Conservation (phyloP, 1,284 basidiomycete genomes). For the Melampsora abietis-canadensis region DNA sequence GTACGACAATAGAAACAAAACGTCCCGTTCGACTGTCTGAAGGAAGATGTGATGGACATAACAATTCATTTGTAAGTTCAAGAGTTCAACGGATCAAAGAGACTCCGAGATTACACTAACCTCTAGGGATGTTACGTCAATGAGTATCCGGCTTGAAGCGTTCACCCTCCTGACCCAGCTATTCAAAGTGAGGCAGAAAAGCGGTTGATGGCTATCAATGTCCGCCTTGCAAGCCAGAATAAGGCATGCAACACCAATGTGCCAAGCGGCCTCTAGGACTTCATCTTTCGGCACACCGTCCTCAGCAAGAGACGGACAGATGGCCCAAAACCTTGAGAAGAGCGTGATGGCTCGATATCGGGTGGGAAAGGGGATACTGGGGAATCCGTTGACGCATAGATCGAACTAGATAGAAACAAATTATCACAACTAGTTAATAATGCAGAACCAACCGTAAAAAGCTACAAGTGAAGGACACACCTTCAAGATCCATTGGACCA, state of each 20-base stretch:
- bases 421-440: neutral
- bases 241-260: neutral
- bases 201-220: neutral
- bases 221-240: slow-evolving; percentile 1
- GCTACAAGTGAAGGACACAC: neutral
- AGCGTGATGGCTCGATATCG: neutral
- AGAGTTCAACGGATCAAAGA: neutral
- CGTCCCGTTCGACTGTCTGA: too few relatives aligned
- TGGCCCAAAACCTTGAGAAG: neutral
- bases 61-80: too few relatives aligned
- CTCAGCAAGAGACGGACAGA: too few relatives aligned
- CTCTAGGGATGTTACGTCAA: neutral
- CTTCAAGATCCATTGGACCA: neutral
- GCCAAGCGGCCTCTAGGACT: neutral
- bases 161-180: neutral
- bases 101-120: neutral
- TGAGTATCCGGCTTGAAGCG: neutral
- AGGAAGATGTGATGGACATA: too few relatives aligned
- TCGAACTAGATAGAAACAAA: slow-evolving; percentile 3
- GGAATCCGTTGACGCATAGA: neutral
- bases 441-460: neutral
- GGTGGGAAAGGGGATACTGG: neutral
- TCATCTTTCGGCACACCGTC: neutral
- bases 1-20: neutral
- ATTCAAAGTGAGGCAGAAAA: neutral